Percentiles rank a stretch among this genome's conserved stretches.
These are phyloP conservation scores for Albizia julibrissin DNA, from an alignment of 306 rosid genomes.

Conservation along the genomic window DNA sequence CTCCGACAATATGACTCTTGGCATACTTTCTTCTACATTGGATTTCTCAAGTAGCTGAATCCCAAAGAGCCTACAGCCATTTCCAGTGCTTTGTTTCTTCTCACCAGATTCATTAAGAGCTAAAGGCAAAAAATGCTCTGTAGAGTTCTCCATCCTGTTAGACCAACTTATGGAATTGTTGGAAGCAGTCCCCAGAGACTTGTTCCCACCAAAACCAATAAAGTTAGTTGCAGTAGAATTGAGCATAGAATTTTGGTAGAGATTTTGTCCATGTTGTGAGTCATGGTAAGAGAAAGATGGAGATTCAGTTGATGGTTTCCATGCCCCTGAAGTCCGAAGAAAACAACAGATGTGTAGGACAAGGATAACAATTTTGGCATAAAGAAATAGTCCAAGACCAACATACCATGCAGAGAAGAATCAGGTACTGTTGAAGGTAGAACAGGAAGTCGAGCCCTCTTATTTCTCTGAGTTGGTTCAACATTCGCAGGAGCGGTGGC, in stretches of 20 bases:
- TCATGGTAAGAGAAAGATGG: slow-evolving; percentile 62
- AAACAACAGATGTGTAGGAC: slow-evolving; percentile 1
- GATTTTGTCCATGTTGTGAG: slow-evolving; percentile 61
- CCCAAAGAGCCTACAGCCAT: slow-evolving; percentile 89
- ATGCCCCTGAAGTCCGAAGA: slow-evolving; percentile 51
- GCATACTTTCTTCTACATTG: slow-evolving; percentile 61
- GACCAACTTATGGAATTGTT: slow-evolving; percentile 71
- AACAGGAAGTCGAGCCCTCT: slow-evolving; percentile 77
- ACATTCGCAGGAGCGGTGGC: slow-evolving; percentile 60
- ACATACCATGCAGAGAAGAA: slow-evolving; percentile 57
- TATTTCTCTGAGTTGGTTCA: slow-evolving; percentile 80
- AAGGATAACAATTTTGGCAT: not conserved
- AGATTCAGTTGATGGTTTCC: slow-evolving; percentile 82
- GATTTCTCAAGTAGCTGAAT: slow-evolving; percentile 76
- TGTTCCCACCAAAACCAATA: slow-evolving; percentile 68
- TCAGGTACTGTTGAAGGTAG: slow-evolving; percentile 70
- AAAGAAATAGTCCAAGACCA: slow-evolving; percentile 22
- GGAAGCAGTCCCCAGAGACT: slow-evolving; percentile 54
- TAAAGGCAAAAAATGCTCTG: slow-evolving; percentile 35
- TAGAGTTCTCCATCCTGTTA: slow-evolving; percentile 59
- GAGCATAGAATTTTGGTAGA: slow-evolving; percentile 66
- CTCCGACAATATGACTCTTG: slow-evolving; percentile 49
- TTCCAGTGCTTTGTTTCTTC: slow-evolving; percentile 67
- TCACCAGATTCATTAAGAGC: slow-evolving; percentile 61
- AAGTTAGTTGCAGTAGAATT: slow-evolving; percentile 58